phyloP scores from a whole-genome alignment of 2,329 filamentous ascomycete species.

The Ambrosiella beaveri region DNA sequence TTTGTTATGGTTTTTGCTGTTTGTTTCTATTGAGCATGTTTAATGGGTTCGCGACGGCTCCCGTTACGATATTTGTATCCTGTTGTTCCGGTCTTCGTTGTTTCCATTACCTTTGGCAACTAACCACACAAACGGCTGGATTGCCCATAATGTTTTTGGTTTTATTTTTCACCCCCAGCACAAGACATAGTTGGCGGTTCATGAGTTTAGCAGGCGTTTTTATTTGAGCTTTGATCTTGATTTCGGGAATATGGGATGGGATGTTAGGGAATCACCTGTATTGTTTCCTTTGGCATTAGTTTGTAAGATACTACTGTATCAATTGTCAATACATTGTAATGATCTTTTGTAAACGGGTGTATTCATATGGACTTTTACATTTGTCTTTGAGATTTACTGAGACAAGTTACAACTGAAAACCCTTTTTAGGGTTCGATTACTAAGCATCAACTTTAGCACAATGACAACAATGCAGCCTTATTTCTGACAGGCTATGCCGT shows the following conservation, averaged over 20 bases:
- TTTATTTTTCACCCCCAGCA: neutral
- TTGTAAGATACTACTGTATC: neutral
- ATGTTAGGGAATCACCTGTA: neutral
- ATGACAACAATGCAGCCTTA: conserved; percentile 6
- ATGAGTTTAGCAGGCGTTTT: neutral
- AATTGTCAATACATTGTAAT: neutral
- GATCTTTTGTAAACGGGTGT: neutral
- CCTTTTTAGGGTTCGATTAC: conserved; percentile 4
- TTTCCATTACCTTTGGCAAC: too few species aligned
- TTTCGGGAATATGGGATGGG: neutral
- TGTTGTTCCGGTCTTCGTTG: too few species aligned
- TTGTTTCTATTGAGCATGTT: neutral
- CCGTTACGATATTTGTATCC: too few species aligned
- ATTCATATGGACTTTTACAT: neutral
- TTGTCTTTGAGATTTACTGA: neutral
- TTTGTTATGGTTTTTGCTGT: conserved; percentile 2
- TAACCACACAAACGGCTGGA: too few species aligned
- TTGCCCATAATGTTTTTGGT: neutral
- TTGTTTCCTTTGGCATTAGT: neutral
- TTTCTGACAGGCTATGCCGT: conserved; percentile 7
- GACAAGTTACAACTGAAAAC: neutral
- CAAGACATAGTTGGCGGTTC: neutral
- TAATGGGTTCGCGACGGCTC: neutral
- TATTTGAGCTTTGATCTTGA: neutral
- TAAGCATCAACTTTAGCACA: conserved; percentile 1